Evolutionary conservation across 2,329 filamentous ascomycete species (phyloP).

Genomic region (Capronia americana): DNA sequence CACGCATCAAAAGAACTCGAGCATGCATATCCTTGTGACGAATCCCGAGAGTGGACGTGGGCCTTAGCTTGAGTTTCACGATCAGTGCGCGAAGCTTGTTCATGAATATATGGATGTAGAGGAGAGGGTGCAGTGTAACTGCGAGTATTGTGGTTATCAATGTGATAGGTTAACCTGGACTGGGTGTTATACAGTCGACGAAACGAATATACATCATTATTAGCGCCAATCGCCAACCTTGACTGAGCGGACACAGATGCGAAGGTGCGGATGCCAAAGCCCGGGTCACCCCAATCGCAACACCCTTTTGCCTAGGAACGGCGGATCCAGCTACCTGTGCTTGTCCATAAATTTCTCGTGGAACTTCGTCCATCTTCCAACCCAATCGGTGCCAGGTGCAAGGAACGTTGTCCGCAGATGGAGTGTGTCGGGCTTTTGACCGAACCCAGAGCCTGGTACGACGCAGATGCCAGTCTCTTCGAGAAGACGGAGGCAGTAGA

Average conservation of each 20-base stretch:
- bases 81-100: conserved; percentile 13
- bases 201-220: background rate
- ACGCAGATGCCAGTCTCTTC: conserved; percentile 95
- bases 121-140: conserved; percentile 10
- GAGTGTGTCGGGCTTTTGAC: conserved; percentile 86
- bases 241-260: background rate
- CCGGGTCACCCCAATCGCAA: background rate
- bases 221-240: background rate
- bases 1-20: conserved; percentile 2
- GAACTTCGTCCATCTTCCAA: conserved; percentile 84
- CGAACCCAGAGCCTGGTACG: conserved; percentile 90
- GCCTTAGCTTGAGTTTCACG: conserved; percentile 14
- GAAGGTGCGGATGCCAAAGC: background rate
- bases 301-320: background rate
- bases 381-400: conserved; percentile 95
- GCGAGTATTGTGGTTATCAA: conserved; percentile 11
- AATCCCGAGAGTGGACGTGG: conserved; percentile 17
- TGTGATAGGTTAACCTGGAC: background rate
- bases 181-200: conserved; percentile 3
- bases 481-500: conserved; percentile 89
- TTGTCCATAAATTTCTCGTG: conserved; percentile 89
- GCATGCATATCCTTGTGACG: conserved; percentile 9
- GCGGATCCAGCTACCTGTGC: conserved; percentile 56
- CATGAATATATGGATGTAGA: conserved; percentile 14
- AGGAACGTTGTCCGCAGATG: conserved; percentile 98